Conservation (phyloP, 345 rosid species). For the Acer yangbiense region DNA sequence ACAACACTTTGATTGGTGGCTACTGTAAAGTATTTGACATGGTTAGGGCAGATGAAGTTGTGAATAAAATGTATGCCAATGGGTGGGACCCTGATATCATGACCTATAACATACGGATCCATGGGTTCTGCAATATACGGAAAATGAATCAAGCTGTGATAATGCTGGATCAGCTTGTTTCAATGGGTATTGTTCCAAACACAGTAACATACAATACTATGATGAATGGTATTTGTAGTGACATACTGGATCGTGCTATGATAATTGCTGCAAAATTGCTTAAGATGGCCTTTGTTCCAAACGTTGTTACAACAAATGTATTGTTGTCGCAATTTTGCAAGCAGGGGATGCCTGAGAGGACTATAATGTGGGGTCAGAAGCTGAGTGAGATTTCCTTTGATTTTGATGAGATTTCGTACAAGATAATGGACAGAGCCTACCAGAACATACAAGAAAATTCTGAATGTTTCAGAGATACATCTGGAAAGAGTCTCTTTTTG, state of each 20-base stretch:
- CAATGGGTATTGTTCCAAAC: conserved; percentile 56
- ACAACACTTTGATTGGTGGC: conserved; percentile 70
- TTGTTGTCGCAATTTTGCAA: conserved; percentile 61
- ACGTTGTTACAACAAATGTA: conserved; percentile 53
- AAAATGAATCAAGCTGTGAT: conserved; percentile 55
- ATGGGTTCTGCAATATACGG: conserved; percentile 45
- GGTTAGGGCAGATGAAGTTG: conserved; percentile 46
- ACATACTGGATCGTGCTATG: conserved; percentile 58
- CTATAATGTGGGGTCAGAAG: conserved; percentile 66
- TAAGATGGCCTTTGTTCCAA: conserved; percentile 73
- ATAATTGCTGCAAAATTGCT: conserved; percentile 68
- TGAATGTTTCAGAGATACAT: conserved; percentile 27
- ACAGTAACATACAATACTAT: conserved; percentile 74
- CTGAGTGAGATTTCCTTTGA: conserved; percentile 59
- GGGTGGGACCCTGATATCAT: conserved; percentile 69
- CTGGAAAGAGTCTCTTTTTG: conserved; percentile 55
- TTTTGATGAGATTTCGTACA: conserved; percentile 58
- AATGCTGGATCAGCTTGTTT: conserved; percentile 56
- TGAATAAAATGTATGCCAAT: conserved; percentile 45
- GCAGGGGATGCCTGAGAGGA: conserved; percentile 72
- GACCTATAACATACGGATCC: conserved; percentile 59
- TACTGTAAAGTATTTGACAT: conserved; percentile 57
- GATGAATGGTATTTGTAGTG: conserved; percentile 57
- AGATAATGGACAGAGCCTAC: conserved; percentile 51
- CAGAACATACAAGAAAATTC: conserved; percentile 21